phyloP scores from a whole-genome alignment of 2,329 filamentous ascomycete species.

The Fusarium pilosicola region DNA sequence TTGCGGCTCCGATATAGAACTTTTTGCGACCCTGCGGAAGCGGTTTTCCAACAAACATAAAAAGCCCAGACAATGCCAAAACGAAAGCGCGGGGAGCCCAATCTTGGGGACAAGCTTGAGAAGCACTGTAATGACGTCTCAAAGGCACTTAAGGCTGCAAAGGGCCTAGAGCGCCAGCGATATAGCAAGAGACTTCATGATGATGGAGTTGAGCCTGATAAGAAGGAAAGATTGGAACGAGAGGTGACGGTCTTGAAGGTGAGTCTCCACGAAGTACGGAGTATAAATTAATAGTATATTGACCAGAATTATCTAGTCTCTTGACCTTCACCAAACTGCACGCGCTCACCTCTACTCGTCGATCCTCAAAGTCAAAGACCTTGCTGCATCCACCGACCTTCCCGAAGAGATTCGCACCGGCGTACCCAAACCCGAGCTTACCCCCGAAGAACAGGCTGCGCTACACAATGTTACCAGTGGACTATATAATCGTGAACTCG shows the following conservation, averaged over 20 bases:
- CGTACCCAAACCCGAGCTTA: conserved; percentile 61
- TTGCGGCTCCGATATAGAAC: conserved; percentile 32
- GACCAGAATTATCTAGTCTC: conserved; percentile 52
- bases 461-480: conserved; percentile 70
- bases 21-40: conserved; percentile 35
- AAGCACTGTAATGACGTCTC: conserved; percentile 69
- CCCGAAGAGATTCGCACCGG: conserved; percentile 59
- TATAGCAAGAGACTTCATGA: conserved; percentile 69
- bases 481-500: conserved; percentile 62
- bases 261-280: not conserved
- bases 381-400: conserved; percentile 62
- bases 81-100: conserved; percentile 63
- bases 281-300: not conserved
- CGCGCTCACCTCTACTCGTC: conserved; percentile 65
- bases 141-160: conserved; percentile 75
- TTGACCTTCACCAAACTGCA: conserved; percentile 67
- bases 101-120: conserved; percentile 61
- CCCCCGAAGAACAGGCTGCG: conserved; percentile 61
- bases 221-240: conserved; percentile 69
- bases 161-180: conserved; percentile 82
- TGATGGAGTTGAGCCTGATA: conserved; percentile 56
- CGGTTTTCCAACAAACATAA: conserved; percentile 21
- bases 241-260: conserved; percentile 68
- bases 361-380: conserved; percentile 63
- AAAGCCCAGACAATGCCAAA: conserved; percentile 60